Conservation (phyloP, 2,329 filamentous ascomycete genomes). For the Diplocarpon rosae region DNA sequence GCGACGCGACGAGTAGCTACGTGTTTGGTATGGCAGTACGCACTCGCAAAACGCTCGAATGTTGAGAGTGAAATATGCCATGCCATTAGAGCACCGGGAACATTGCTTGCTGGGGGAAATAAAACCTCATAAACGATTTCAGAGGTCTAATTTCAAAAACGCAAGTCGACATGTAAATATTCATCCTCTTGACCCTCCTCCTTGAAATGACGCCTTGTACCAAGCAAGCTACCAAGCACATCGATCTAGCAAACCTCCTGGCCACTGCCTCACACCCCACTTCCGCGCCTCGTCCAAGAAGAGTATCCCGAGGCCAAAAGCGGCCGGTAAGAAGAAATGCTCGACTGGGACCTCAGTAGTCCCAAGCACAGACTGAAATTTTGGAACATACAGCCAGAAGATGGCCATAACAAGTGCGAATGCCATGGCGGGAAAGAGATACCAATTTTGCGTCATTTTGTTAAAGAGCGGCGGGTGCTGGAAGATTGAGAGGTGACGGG, state of each 20-base stretch:
- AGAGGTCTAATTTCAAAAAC: too few species aligned
- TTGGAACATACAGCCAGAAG: slow-evolving; percentile 58
- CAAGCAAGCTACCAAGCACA: slow-evolving; percentile 46
- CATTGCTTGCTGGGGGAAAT: too few species aligned
- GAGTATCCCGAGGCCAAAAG: slow-evolving; percentile 56
- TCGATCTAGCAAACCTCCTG: slow-evolving; percentile 43
- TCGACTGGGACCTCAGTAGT: slow-evolving; percentile 57
- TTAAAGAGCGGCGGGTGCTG: slow-evolving; percentile 62
- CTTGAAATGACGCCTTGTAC: background rate
- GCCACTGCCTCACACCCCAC: slow-evolving; percentile 47
- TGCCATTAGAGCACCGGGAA: too few species aligned
- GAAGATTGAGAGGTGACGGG: slow-evolving; percentile 54
- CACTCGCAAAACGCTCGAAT: too few species aligned
- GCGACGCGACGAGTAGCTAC: too few species aligned
- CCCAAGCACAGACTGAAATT: slow-evolving; percentile 47
- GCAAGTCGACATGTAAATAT: too few species aligned
- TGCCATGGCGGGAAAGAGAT: slow-evolving; percentile 58
- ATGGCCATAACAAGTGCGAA: slow-evolving; percentile 61
- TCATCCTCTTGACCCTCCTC: too few species aligned
- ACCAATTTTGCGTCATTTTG: slow-evolving; percentile 52
- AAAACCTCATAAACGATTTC: too few species aligned
- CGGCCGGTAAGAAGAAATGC: slow-evolving; percentile 66
- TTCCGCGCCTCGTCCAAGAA: slow-evolving; percentile 58
- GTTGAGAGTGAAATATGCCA: too few species aligned
- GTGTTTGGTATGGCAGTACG: too few species aligned